phyloP scores from a whole-genome alignment of 2,329 filamentous ascomycete genomes.

The Aureobasidium namibiae region DNA sequence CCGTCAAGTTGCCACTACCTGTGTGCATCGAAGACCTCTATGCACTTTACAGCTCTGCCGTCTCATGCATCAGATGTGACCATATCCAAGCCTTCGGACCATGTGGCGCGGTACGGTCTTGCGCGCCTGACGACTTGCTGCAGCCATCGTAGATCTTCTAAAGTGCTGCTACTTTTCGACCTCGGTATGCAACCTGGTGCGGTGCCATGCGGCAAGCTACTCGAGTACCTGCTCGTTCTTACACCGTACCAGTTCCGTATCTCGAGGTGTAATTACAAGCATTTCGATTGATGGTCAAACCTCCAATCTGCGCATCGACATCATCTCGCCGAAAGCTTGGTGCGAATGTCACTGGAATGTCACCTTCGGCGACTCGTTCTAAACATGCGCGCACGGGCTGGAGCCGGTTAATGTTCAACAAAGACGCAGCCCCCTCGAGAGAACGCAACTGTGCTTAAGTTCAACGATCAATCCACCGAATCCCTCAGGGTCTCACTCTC shows the following conservation, averaged over 20 bases:
- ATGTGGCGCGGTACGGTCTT: not conserved
- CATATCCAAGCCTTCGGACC: not conserved
- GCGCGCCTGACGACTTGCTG: not conserved
- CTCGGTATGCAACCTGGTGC: not conserved
- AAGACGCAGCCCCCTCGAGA: not conserved
- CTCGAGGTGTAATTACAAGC: not conserved
- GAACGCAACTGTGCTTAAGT: not conserved
- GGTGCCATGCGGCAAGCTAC: too few species aligned
- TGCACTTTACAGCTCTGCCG: not conserved
- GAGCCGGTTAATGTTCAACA: not conserved
- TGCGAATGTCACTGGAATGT: conserved; percentile 3
- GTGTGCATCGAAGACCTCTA: not conserved
- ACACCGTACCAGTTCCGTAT: not conserved
- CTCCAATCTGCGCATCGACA: not conserved
- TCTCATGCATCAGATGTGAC: conserved; percentile 2
- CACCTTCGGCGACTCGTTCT: not conserved
- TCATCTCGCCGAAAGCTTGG: not conserved
- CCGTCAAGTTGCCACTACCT: not conserved
- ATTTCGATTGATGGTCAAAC: not conserved
- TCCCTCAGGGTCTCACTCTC: too few species aligned
- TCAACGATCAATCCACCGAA: too few species aligned
- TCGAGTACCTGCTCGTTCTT: not conserved
- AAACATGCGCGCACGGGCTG: not conserved
- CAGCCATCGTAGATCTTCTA: not conserved
- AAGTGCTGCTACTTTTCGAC: not conserved